phyloP scores from a whole-genome alignment of 192 early-diverging fungal genomes.

The Haplosporangium gracile region DNA sequence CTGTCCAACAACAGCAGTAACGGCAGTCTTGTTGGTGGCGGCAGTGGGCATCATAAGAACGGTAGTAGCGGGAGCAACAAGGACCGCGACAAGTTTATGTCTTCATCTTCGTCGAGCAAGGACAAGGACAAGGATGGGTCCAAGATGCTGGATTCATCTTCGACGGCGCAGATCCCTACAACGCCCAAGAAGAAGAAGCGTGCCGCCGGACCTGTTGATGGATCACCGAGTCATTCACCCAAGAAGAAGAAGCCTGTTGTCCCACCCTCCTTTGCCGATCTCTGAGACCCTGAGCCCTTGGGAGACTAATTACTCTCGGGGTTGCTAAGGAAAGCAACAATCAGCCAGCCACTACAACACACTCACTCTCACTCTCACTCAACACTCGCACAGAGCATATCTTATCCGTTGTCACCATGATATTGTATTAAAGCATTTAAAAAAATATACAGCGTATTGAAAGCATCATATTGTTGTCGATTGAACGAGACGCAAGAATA shows the following conservation, averaged over 20 bases:
- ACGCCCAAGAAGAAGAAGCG: slow-evolving; percentile 46
- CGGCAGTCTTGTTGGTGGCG: slow-evolving; percentile 26
- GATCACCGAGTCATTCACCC: slow-evolving; percentile 20
- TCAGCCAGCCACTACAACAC: background rate
- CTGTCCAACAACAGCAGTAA: slow-evolving; percentile 31
- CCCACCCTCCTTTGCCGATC: slow-evolving; percentile 26
- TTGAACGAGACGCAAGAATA: no score
- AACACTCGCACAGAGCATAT: no score
- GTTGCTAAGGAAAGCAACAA: background rate
- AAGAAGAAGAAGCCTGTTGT: slow-evolving; percentile 36
- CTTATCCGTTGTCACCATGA: no score
- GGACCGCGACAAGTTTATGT: slow-evolving; percentile 36
- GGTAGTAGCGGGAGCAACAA: slow-evolving; percentile 33
- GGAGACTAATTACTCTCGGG: background rate
- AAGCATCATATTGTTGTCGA: no score
- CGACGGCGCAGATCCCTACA: slow-evolving; percentile 6
- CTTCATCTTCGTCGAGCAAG: slow-evolving; percentile 14
- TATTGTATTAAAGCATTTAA: no score
- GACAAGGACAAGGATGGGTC: slow-evolving; percentile 14
- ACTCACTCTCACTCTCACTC: background rate
- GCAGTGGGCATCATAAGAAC: slow-evolving; percentile 37
- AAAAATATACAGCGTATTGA: no score
- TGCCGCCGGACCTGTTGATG: slow-evolving; percentile 1
- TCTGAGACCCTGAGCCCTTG: background rate
- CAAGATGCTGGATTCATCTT: slow-evolving; percentile 2